A percentile compares a stretch with the other conserved stretches of the same genome.
phyloP scores from a whole-genome alignment of 257 asterid genomes.

The Euphrasia confusa region DNA sequence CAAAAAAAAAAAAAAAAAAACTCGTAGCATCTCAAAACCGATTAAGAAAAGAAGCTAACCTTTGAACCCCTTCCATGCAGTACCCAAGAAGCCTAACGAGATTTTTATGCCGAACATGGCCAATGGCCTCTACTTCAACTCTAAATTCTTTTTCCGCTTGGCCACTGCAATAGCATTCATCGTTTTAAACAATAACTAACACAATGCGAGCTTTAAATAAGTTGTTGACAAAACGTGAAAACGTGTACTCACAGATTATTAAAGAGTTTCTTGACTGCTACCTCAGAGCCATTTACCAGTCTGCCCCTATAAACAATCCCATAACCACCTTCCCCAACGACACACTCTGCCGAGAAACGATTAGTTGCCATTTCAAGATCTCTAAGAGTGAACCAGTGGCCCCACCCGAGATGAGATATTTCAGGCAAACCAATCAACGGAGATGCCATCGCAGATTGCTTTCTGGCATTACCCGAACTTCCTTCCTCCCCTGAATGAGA shows the following conservation, averaged over 20 bases:
- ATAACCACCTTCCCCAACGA: slow-evolving; percentile 82
- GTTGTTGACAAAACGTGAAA: not conserved
- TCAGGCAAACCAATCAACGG: slow-evolving; percentile 79
- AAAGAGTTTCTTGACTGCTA: slow-evolving; percentile 77
- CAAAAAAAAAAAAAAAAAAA: not conserved
- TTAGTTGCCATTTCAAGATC: slow-evolving; percentile 74
- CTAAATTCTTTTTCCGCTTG: slow-evolving; percentile 85
- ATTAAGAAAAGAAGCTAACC: slow-evolving; percentile 26
- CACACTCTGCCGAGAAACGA: slow-evolving; percentile 52
- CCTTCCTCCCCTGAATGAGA: slow-evolving; percentile 92
- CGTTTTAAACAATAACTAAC: slow-evolving; percentile 1
- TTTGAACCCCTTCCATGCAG: slow-evolving; percentile 79
- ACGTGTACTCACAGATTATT: slow-evolving; percentile 57
- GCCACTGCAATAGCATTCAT: slow-evolving; percentile 46
- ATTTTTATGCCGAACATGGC: slow-evolving; percentile 84
- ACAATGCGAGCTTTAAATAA: not conserved
- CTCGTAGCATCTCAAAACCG: not conserved
- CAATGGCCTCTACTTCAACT: slow-evolving; percentile 85
- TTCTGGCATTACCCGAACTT: slow-evolving; percentile 49
- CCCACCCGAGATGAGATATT: slow-evolving; percentile 84
- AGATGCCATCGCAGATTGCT: slow-evolving; percentile 42
- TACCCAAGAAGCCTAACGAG: slow-evolving; percentile 82
- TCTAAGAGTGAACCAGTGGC: slow-evolving; percentile 85
- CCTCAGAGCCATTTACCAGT: slow-evolving; percentile 66
- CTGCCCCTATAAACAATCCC: slow-evolving; percentile 67